Base-by-base conservation (phyloP, 257 asterid species). In the Phtheirospermum japonicum region DNA sequence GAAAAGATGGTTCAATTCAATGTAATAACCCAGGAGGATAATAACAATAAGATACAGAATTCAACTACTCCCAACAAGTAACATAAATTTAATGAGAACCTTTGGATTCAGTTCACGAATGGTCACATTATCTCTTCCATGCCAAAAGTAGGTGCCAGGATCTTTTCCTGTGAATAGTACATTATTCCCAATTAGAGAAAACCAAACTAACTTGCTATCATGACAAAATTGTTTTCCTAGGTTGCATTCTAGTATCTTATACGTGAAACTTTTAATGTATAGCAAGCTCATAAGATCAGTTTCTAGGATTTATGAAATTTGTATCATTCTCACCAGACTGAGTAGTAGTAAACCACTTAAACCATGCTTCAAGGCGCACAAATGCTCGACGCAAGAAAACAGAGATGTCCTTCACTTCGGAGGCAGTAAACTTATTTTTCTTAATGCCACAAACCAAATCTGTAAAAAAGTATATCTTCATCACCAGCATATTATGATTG, bases 331-430 rank as follows among this genome's bases (percentile, higher is more conserved):
- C 76, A 93, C 99, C 99, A 54, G 94, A 79, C 72, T 93, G 99
- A 51, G 95, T 89, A 33, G 88, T 93, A 68, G 81, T 85, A 69
- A 89, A 93, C 99, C 99, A 93, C 67, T 87, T 81, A 65, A 85
- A 89, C 99, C 96, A 93, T 45, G 90, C 95, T 68, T 93, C 96
- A 63, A 93, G 95, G 63, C 95, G 96, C 60, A 78, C 77, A 74
- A 73, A 89, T 66, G 97, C 96, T 67, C 77, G 82, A 51, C 66
- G 86, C 59, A 93, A 64, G 83, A 93, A 93, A 64, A 75, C 62
- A 63, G 93, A 59, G 64, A 93, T 77, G 64, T 78, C 87, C 57
- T 72, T 71, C 26, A 72, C 74, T 62, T 93, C 96, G 39, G 79
- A 64, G 55, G 81, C 79, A 71, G 85, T 64, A 68, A 89, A 83